Base-by-base conservation (phyloP, 1,139 yeast genomes). In the Pichia sp. region DNA sequence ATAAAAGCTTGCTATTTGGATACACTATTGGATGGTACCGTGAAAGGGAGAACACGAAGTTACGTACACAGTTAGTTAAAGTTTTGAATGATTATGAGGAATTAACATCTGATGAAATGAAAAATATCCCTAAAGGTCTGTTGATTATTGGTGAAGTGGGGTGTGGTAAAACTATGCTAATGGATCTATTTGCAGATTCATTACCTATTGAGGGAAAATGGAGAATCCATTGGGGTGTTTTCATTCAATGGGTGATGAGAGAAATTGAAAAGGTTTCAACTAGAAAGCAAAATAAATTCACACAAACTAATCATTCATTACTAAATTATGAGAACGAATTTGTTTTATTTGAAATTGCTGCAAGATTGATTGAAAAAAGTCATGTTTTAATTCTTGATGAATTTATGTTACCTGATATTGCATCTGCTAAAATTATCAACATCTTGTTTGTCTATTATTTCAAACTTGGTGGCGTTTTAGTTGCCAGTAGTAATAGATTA, bases 111-210 rank as follows among this genome's bases (percentile, higher is more conserved):
- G 19, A 15, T 14, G 69, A 72, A 42, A 68, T 77, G 47, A 64
- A 72, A 2, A 66, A 82, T 10, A 32, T 47, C 0, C 88, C 88
- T 0, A 80, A 74, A 45, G 88, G 89, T 0, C 60, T 81, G 5
- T 55, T 81, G 37, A 60, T 81, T 6, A 79, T 80, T 54, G 89
- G 89, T 2, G 87, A 78, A 48, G 88, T 81, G 3, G 88, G 88
- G 0, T 78, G 84, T 54, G 89, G 89, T 2, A 81, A 81, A 53
- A 77, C 86, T 2, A 76, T 81, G 81, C 58, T 81, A 37, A 75
- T 80, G 77, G 88, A 80, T 51, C 72, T 81, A 19, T 80, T 81
- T 63, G 87, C 87, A 1, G 66, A 69, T 33, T 69, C 81, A 2
- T 61, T 81, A 28, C 89, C 88, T 0, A 76, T 78, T 49, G 64